A percentile compares a stretch with the other conserved stretches of the same genome.
Evolutionary conservation across 345 rosid genomes (phyloP).

Genomic region (Salix arbutifolia): DNA sequence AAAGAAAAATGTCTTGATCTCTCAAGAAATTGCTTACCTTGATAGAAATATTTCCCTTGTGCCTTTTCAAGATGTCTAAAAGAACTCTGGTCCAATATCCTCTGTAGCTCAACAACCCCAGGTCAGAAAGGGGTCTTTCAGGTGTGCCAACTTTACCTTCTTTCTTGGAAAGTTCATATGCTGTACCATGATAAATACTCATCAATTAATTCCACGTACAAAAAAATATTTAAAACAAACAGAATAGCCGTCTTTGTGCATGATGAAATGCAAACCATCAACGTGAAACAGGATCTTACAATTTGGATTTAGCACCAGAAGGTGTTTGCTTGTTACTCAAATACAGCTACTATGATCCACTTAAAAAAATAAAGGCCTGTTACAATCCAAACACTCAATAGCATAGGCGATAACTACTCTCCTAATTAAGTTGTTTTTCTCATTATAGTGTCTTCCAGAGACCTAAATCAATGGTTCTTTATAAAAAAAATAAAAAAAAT

Average conservation of each 20-base stretch:
- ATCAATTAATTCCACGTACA: background rate
- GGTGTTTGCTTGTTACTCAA: background rate
- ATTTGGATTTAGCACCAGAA: background rate
- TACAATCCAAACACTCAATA: background rate
- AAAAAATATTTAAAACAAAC: background rate
- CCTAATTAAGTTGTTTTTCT: background rate
- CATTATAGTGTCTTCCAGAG: background rate
- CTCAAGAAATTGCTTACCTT: conserved; percentile 45
- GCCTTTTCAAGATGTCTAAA: conserved; percentile 92
- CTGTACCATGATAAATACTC: conserved; percentile 37
- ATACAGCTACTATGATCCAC: background rate
- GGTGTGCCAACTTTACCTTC: conserved; percentile 99
- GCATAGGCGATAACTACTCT: background rate
- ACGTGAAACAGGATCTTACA: background rate
- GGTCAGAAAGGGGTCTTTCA: conserved; percentile 97
- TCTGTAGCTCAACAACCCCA: conserved; percentile 90
- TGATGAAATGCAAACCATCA: background rate
- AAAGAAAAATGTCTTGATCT: background rate
- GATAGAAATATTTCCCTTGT: conserved; percentile 96
- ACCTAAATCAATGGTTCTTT: background rate
- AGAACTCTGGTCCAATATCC: conserved; percentile 98
- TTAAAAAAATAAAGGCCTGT: background rate
- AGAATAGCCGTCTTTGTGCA: background rate
- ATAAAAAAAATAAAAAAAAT: background rate
- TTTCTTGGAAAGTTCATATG: conserved; percentile 97